phyloP scores from a whole-genome alignment of 108 stramenopile genomes.

The Pseudonitzschia delicatissima region DNA sequence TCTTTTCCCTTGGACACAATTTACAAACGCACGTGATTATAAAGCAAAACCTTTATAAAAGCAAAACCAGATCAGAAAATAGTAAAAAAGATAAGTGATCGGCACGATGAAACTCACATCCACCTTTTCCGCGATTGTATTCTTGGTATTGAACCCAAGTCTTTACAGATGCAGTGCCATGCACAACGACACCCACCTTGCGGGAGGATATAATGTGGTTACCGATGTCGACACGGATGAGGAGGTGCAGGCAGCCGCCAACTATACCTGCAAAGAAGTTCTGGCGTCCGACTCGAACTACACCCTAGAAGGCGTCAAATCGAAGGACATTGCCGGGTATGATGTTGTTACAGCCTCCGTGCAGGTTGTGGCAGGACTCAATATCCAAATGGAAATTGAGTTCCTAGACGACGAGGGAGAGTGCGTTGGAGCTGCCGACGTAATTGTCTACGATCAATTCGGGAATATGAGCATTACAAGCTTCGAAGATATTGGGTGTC shows the following conservation, averaged over 20 bases:
- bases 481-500: background rate
- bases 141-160: background rate
- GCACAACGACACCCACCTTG: background rate
- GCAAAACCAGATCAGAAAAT: too few relatives aligned
- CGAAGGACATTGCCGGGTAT: background rate
- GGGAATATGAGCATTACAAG: slow-evolving; percentile 1
- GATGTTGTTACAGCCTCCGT: background rate
- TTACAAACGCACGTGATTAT: too few relatives aligned
- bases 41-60: too few relatives aligned
- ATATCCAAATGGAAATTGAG: background rate
- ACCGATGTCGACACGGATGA: background rate
- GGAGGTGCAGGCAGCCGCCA: background rate
- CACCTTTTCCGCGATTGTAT: background rate
- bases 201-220: background rate
- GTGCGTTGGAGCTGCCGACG: background rate
- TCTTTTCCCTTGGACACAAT: too few relatives aligned
- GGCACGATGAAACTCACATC: background rate
- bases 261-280: background rate
- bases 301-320: too few relatives aligned
- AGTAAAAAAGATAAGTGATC: too few relatives aligned
- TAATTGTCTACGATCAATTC: slow-evolving; percentile 7
- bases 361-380: slow-evolving; percentile 5
- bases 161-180: background rate
- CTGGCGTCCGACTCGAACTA: too few relatives aligned
- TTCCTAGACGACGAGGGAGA: background rate